Evolutionary conservation across 768 basidiomycete species (phyloP).

Genomic region (Naematelia encephala): DNA sequence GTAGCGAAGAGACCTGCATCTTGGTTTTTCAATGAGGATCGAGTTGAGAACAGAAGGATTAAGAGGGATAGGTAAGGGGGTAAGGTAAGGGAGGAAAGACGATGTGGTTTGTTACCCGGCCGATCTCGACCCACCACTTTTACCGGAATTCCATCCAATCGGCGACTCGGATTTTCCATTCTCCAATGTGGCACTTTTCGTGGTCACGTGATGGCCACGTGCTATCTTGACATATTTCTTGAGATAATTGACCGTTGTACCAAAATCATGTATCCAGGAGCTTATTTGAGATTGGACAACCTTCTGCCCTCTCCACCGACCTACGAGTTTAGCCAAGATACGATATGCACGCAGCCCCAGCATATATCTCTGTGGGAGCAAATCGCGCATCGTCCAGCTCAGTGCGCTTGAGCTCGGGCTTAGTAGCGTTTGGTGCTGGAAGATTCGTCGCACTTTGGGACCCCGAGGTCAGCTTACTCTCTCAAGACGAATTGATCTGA

Average conservation of each 20-base stretch:
- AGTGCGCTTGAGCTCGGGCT: conserved; percentile 39
- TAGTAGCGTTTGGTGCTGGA: conserved; percentile 62
- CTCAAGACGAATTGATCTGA: conserved; percentile 7
- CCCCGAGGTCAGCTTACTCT: conserved; percentile 53
- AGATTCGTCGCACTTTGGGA: conserved; percentile 64
- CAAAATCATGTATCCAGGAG: too few species aligned
- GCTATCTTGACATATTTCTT: too few species aligned
- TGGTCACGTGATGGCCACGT: too few species aligned
- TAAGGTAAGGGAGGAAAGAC: conserved; percentile 4
- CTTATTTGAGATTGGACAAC: neutral
- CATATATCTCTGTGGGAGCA: conserved; percentile 46
- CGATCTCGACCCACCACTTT: neutral
- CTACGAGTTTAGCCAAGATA: neutral
- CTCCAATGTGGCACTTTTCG: neutral
- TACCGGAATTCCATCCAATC: conserved; percentile 1
- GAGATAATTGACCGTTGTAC: too few species aligned
- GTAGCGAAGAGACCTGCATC: conserved; percentile 46
- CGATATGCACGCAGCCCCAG: conserved; percentile 6
- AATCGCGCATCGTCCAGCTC: conserved; percentile 49
- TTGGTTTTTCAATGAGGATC: conserved; percentile 6
- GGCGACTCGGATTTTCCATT: neutral
- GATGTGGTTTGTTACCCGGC: neutral
- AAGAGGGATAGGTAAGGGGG: conserved; percentile 1
- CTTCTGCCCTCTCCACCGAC: neutral
- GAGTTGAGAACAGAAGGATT: conserved; percentile 5